These are phyloP conservation scores for Globisporangium rhizosaccharum DNA, from an alignment of 352 stramenopile species.

Conservation along the genomic window DNA sequence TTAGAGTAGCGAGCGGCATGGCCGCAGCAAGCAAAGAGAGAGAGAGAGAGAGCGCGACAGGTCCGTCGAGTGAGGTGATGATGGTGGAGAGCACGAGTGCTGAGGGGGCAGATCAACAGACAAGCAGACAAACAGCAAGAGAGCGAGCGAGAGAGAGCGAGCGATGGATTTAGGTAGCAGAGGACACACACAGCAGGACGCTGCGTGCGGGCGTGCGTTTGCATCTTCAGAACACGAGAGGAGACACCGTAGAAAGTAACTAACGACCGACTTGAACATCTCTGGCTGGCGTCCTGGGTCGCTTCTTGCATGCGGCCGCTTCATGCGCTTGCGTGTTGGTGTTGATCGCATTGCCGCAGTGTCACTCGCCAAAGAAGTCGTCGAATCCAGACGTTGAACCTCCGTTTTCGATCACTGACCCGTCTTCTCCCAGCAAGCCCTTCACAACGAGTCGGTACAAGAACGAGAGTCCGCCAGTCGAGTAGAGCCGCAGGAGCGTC, in stretches of 20 bases:
- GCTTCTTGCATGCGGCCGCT: too few relatives aligned
- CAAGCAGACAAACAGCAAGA: neutral
- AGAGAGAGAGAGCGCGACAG: neutral
- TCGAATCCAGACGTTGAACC: neutral
- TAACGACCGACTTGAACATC: neutral
- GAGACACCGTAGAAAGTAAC: conserved; percentile 3
- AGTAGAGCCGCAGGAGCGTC: conserved; percentile 66
- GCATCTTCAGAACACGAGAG: neutral
- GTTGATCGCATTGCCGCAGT: neutral
- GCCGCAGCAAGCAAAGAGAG: neutral
- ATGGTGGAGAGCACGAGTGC: neutral
- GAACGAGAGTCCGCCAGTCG: conserved; percentile 44
- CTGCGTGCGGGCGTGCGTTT: too few relatives aligned
- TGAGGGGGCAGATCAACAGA: too few relatives aligned
- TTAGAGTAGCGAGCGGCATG: conserved; percentile 17
- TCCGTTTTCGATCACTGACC: neutral
- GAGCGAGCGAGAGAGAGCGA: neutral
- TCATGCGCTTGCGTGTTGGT: neutral
- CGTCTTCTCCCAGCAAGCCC: neutral
- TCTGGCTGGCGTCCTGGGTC: neutral
- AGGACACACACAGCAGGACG: neutral
- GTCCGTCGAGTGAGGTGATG: neutral
- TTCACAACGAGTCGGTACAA: conserved; percentile 1
- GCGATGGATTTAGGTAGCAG: neutral
- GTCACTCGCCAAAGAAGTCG: conserved; percentile 14